Conservation (phyloP, 179 eudicot species). For the Sideroxylon spinosum region DNA sequence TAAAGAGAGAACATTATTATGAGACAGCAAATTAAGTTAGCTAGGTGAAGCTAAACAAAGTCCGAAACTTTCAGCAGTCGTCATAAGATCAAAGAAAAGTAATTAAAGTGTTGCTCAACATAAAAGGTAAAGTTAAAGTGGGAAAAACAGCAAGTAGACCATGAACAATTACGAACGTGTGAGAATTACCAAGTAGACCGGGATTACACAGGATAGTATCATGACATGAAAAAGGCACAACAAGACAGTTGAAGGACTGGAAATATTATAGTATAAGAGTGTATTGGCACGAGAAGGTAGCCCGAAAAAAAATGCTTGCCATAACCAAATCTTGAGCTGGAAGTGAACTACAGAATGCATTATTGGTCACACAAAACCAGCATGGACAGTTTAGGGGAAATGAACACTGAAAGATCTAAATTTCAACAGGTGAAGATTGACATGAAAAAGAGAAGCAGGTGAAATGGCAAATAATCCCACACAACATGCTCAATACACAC, state of each 20-base stretch:
- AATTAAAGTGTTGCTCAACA: neutral
- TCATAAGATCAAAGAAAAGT: neutral
- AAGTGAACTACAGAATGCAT: neutral
- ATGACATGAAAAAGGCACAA: neutral
- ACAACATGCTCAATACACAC: neutral
- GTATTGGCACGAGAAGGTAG: neutral
- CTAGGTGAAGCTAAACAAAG: slow-evolving; percentile 6
- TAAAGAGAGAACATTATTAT: slow-evolving; percentile 20
- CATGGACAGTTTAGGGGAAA: neutral
- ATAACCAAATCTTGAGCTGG: neutral
- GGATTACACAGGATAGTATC: neutral
- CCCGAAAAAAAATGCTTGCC: too few relatives aligned
- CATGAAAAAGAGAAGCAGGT: neutral
- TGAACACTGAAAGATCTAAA: neutral
- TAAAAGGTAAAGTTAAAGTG: neutral
- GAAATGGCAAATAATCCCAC: neutral
- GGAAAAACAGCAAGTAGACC: neutral
- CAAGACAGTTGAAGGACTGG: neutral
- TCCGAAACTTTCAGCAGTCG: neutral
- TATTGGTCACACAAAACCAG: neutral
- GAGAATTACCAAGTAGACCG: neutral
- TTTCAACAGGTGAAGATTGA: neutral
- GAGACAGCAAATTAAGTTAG: slow-evolving; percentile 15
- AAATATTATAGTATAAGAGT: neutral
- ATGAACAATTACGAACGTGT: neutral